phyloP scores from a whole-genome alignment of 305 asterid genomes.

The Solanum aculeatissimum region DNA sequence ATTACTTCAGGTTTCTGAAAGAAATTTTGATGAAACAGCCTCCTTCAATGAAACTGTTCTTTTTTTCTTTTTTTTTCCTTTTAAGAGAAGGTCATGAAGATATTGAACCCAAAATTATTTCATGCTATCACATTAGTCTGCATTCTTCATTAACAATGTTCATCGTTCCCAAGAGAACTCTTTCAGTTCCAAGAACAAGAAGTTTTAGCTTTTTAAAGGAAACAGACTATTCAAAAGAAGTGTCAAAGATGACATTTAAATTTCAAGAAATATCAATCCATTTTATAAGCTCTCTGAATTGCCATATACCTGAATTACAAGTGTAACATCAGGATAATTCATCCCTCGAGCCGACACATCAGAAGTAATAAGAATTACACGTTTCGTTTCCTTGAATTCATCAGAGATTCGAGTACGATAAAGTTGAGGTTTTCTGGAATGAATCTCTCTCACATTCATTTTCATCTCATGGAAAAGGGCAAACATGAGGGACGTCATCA shows the following conservation, averaged over 20 bases:
- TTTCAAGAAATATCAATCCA: background rate
- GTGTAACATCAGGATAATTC: slow-evolving; percentile 85
- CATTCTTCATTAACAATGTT: background rate
- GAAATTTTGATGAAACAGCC: background rate
- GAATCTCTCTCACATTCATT: slow-evolving; percentile 73
- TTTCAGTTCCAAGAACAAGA: background rate
- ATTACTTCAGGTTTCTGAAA: background rate
- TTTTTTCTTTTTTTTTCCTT: background rate
- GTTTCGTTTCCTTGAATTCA: slow-evolving; percentile 75
- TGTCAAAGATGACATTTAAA: background rate
- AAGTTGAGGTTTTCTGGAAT: slow-evolving; percentile 64
- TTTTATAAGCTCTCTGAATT: background rate
- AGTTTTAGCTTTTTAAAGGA: background rate
- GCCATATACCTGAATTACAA: slow-evolving; percentile 62
- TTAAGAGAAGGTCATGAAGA: background rate
- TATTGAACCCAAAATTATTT: background rate
- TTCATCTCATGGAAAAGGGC: slow-evolving; percentile 69
- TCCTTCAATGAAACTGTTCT: background rate
- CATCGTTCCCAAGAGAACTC: background rate
- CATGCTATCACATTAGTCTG: background rate
- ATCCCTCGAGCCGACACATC: slow-evolving; percentile 82
- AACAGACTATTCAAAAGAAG: background rate
- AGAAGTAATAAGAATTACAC: slow-evolving; percentile 56
- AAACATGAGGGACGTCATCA: slow-evolving; percentile 75
- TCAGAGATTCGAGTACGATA: slow-evolving; percentile 63